Evolutionary conservation across 306 rosid genomes (phyloP), one percentile per base, ranked within the genome.

Genomic region (Citrullus colocynthis): DNA sequence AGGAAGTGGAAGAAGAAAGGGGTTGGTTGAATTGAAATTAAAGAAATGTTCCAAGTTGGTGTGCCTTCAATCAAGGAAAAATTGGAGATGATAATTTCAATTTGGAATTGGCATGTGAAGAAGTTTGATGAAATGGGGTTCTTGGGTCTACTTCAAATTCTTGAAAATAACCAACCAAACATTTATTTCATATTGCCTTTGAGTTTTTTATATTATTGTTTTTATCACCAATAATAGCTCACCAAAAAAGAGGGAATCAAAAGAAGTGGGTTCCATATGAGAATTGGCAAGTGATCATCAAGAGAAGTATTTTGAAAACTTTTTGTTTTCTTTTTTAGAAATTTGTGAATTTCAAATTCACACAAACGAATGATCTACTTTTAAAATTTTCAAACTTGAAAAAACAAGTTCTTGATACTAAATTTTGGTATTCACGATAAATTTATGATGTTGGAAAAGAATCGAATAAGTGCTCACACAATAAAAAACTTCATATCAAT

Each of bases 1-100:
- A 86, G 77, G 52, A 83, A 87, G 80, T 85, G 42, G 85, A 81
- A 45, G 83, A 62, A 15, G 44, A 36, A 63, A 34, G 21, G 64
- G 54, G 76, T 76, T 82, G 83, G 85, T 70, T 63, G 79, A 85
- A 82, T 81, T 76, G 75, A 49, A 91, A 83, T 84, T 84, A 89
- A 85, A 85, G 69, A 85, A 83, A 57, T 82, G 82, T 82, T 74
- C 80, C 56, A 83, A 85, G 85, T 83, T 82, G 85, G 88, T 84
- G 78, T 70, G 88, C 78, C 87, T 80, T 88, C 85, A 82, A 78
- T 80, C 85, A 83, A 82, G 82, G 82, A 66, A 71, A 70, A 42
- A 21, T 71, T 24, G 11, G 58, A 71, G 41, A 42, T 69, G 56
- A 70, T 48, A 12, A 48, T 70, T 45, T 70, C 76, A 71, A 71